phyloP scores from a whole-genome alignment of 75 land plant genomes.

The Selaginella moellendorffii region DNA sequence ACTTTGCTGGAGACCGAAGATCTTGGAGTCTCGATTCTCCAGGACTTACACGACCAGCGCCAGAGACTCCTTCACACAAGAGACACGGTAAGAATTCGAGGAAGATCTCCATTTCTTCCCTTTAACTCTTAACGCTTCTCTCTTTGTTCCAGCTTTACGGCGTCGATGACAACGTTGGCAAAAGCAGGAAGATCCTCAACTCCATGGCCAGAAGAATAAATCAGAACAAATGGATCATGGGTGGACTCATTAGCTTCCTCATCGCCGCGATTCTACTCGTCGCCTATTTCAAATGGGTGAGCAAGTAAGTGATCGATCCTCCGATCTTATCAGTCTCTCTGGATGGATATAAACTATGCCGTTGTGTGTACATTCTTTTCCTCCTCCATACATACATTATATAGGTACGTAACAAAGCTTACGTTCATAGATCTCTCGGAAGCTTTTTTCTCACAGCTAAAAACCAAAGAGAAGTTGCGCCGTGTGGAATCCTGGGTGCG shows the following conservation, averaged over 20 bases:
- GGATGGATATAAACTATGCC: no score
- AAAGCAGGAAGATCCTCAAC: constrained; percentile 43
- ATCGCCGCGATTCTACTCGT: constrained; percentile 34
- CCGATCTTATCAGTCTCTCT: no score
- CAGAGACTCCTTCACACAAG: constrained; percentile 44
- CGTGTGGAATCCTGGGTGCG: no score
- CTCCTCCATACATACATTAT: no score
- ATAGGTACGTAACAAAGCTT: no score
- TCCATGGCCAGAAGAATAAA: constrained; percentile 49
- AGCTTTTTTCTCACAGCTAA: no score
- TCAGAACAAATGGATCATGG: constrained; percentile 54
- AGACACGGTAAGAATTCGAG: constrained; percentile 25
- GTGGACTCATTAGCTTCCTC: constrained; percentile 33
- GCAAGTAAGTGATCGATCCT: not conserved
- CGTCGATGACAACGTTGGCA: constrained; percentile 61
- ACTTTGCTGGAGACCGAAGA: constrained; percentile 47
- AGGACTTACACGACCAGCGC: constrained; percentile 47
- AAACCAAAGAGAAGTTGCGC: no score
- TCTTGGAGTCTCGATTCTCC: constrained; percentile 47
- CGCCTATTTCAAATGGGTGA: constrained; percentile 25
- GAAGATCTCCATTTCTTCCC: not conserved
- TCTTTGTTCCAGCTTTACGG: constrained; percentile 40
- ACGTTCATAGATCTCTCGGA: no score
- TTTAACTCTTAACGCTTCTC: not conserved
- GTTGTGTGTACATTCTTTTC: no score